Conservation (phyloP, 2,329 filamentous ascomycete species). For the Diaporthe caulivora region DNA sequence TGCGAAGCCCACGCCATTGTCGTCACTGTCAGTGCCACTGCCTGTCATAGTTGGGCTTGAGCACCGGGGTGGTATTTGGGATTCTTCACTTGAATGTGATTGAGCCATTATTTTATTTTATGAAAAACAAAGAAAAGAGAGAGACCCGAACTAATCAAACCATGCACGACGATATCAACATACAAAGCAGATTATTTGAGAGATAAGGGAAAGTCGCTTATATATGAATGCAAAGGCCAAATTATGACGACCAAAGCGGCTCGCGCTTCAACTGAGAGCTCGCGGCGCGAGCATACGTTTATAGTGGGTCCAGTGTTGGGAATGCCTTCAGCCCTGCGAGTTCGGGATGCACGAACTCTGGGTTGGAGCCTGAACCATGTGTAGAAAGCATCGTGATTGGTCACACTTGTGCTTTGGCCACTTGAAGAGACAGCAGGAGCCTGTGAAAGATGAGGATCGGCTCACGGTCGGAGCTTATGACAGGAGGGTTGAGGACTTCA, state of each 20-base stretch:
- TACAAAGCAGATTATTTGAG: not conserved
- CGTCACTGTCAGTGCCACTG: slow-evolving; percentile 24
- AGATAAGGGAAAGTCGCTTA: slow-evolving; percentile 30
- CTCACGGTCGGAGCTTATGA: slow-evolving; percentile 2
- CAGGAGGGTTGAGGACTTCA: slow-evolving; percentile 15
- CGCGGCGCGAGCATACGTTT: slow-evolving; percentile 28
- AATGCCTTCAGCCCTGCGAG: slow-evolving; percentile 31
- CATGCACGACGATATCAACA: slow-evolving; percentile 3
- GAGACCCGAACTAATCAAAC: not conserved
- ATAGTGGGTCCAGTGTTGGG: slow-evolving; percentile 25
- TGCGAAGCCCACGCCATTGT: slow-evolving; percentile 22
- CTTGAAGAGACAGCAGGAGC: not conserved
- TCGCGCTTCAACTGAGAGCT: slow-evolving; percentile 29
- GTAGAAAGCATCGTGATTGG: slow-evolving; percentile 13
- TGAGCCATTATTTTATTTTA: slow-evolving; percentile 25
- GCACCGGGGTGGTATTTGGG: slow-evolving; percentile 10
- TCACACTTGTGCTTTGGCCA: not conserved
- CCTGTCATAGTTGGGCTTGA: slow-evolving; percentile 29
- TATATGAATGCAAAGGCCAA: slow-evolving; percentile 13
- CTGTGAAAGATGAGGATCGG: slow-evolving; percentile 16
- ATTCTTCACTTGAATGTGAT: slow-evolving; percentile 3
- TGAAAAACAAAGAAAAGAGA: not conserved
- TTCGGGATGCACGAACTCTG: not conserved
- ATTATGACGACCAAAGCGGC: not conserved
- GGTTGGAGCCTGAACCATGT: not conserved